Percentiles rank a stretch among this genome's conserved stretches.
phyloP scores from a whole-genome alignment of 768 basidiomycete genomes.

The Solioccasus polychromus region DNA sequence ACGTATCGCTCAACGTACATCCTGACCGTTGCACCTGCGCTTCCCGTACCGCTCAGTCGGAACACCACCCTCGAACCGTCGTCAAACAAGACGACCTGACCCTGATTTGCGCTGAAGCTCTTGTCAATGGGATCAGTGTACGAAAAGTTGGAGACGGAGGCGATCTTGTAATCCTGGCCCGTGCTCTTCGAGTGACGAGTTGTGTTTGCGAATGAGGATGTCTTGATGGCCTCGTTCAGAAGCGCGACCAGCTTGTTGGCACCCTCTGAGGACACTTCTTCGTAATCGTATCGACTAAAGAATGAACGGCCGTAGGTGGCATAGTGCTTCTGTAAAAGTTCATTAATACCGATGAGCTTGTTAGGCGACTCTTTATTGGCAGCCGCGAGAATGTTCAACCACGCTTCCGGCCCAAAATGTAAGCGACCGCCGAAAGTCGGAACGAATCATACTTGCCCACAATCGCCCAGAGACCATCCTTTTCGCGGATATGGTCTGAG shows the following conservation, averaged over 20 bases:
- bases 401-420: slow-evolving; percentile 51
- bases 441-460: slow-evolving; percentile 57
- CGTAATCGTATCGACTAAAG: slow-evolving; percentile 99
- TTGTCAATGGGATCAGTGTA: slow-evolving; percentile 99
- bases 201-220: slow-evolving; percentile 65
- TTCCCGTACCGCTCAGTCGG: slow-evolving; percentile 94
- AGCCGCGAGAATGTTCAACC: slow-evolving; percentile 95
- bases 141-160: slow-evolving; percentile 79
- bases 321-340: slow-evolving; percentile 86
- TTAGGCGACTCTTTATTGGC: slow-evolving; percentile 74
- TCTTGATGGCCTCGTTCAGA: slow-evolving; percentile 68
- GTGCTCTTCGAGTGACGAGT: slow-evolving; percentile 66
- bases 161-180: slow-evolving; percentile 70
- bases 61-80: slow-evolving; percentile 96
- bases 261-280: slow-evolving; percentile 90
- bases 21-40: slow-evolving; percentile 92
- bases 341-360: slow-evolving; percentile 85
- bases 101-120: slow-evolving; percentile 92
- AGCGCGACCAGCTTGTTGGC: slow-evolving; percentile 82
- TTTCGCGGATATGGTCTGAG: slow-evolving; percentile 99
- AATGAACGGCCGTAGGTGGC: slow-evolving; percentile 92
- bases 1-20: slow-evolving; percentile 96
- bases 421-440: slow-evolving; percentile 6
- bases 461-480: slow-evolving; percentile 98
- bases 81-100: slow-evolving; percentile 85